A percentile compares a stretch with the other conserved stretches of the same genome.
phyloP scores from a whole-genome alignment of 2,329 filamentous ascomycete species.

The Penicillium frequentans region DNA sequence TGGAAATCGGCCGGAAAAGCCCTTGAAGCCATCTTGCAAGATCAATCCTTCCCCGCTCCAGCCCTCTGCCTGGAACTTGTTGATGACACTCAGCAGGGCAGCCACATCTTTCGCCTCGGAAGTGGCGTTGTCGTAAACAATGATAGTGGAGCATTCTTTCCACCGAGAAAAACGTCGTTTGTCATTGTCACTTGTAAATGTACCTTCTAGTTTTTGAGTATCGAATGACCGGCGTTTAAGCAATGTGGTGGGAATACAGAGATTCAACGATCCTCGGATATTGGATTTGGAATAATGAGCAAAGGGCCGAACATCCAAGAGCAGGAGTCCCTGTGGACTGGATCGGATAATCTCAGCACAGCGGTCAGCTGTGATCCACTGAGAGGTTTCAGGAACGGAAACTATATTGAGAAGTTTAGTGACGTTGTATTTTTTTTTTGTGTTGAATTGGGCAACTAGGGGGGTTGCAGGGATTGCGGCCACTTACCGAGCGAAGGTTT shows the following conservation, averaged over 20 bases:
- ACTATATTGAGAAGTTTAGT: constrained; percentile 6
- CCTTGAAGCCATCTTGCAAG: constrained; percentile 76
- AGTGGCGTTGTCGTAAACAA: constrained; percentile 84
- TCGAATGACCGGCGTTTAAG: constrained; percentile 90
- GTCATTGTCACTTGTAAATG: constrained; percentile 72
- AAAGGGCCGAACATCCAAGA: constrained; percentile 84
- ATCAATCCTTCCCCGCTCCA: constrained; percentile 74
- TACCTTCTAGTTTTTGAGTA: constrained; percentile 80
- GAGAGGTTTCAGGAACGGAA: constrained; percentile 9
- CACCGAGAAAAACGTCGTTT: constrained; percentile 74
- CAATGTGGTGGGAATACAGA: constrained; percentile 93
- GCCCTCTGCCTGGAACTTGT: constrained; percentile 86
- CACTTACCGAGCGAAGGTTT: constrained; percentile 14
- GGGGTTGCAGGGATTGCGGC: background rate
- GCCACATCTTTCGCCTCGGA: constrained; percentile 76
- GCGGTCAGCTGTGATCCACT: constrained; percentile 52
- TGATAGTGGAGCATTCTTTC: constrained; percentile 70
- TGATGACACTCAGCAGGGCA: constrained; percentile 81
- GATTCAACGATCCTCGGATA: constrained; percentile 78
- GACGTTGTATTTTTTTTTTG: background rate
- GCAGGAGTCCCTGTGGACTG: constrained; percentile 56
- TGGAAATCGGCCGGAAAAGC: constrained; percentile 69
- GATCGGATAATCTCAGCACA: constrained; percentile 60
- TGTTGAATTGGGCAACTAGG: background rate
- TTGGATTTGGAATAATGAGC: constrained; percentile 76